Base-by-base conservation (phyloP, 805 yeast species). In the Lachancea thermotolerans region DNA sequence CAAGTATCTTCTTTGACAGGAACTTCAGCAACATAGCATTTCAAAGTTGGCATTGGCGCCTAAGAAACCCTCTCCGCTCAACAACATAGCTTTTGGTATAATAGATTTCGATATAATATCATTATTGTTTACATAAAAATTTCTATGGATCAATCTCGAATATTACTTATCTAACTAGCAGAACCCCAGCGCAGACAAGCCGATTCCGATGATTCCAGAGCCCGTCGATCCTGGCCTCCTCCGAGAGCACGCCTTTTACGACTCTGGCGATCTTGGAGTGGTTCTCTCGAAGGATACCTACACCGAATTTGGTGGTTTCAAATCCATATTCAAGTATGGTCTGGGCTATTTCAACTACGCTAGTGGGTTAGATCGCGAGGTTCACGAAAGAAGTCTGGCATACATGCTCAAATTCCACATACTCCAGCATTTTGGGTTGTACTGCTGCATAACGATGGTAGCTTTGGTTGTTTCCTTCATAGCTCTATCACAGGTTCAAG, bases 231-330 rank as follows among this genome's bases (percentile, higher is more conserved):
- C 67, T 10, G 64, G 57, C 10, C 44, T 68, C 18, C 47, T 67
- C 10, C 62, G 68, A 48, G 72, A 68, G 39, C 71, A 68, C 44
- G 56, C 62, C 4, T 68, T 49, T 41, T 53, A 58, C n/a, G 70
- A 67, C 18, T 58, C 56, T 3, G 56, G 58, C 2, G 60, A 62
- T 44, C 44, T 64, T n/a, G 41, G 46, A 5, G 48, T 47, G 15
- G 66, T 64, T 10, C 48, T 65, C 41, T 45, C 56, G 35, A 54
- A 59, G 16, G 52, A 46, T 1, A 63, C 64, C 14, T 63, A 59
- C 42, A 48, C 57, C 10, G 54, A 50, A n/a, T 47, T 49, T n/a
- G 65, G 64, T 36, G 66, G 66, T 1, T 62, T 52, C 46, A 61
- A 62, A 37, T 48, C 65, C 2, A 48, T 59, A 12, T 32, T 42